Conservation (phyloP, 345 rosid species). For the Anacardium occidentale region DNA sequence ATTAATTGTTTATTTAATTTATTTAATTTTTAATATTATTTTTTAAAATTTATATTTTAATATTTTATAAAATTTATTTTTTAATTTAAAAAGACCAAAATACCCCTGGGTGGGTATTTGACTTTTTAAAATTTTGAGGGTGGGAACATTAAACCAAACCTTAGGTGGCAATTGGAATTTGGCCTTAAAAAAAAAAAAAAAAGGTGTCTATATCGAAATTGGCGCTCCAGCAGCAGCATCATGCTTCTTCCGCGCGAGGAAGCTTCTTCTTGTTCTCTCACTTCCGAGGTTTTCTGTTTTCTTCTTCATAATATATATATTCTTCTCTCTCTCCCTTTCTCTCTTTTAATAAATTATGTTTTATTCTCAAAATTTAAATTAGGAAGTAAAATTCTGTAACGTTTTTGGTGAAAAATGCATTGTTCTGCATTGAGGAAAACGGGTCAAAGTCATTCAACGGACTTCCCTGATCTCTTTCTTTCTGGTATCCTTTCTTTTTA, state of each 20-base stretch:
- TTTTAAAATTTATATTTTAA: too few relatives aligned
- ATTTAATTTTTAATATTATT: too few relatives aligned
- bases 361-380: too few relatives aligned
- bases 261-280: slow-evolving; percentile 20
- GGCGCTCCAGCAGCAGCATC: slow-evolving; percentile 47
- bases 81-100: too few relatives aligned
- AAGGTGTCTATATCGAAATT: not conserved
- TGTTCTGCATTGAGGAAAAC: slow-evolving; percentile 73
- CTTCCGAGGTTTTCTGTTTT: not conserved
- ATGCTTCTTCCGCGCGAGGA: slow-evolving; percentile 5
- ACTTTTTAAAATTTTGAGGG: too few relatives aligned
- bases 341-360: not conserved
- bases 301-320: slow-evolving; percentile 1
- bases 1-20: too few relatives aligned
- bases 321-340: too few relatives aligned
- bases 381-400: not conserved
- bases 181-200: not conserved
- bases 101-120: too few relatives aligned
- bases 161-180: too few relatives aligned
- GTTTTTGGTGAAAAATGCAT: slow-evolving; percentile 63
- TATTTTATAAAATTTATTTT: too few relatives aligned
- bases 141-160: too few relatives aligned
- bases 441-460: slow-evolving; percentile 69
- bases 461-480: slow-evolving; percentile 83
- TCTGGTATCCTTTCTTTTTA: slow-evolving; percentile 43